phyloP scores from a whole-genome alignment of 495 filamentous ascomycete genomes.

The Rostrohypoxylon terebratum region DNA sequence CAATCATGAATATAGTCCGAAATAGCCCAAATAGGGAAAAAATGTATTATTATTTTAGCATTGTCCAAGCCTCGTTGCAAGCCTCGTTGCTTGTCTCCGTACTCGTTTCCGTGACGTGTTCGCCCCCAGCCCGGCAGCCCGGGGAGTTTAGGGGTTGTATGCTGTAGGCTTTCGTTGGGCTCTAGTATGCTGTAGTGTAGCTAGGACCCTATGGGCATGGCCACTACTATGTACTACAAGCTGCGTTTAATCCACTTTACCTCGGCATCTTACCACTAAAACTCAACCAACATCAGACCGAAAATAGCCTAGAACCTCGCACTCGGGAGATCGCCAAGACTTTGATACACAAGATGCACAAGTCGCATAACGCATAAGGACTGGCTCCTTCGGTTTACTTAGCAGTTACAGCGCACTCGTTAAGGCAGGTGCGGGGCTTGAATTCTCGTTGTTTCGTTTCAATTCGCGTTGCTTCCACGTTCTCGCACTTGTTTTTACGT shows the following conservation, averaged over 20 bases:
- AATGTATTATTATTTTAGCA: not conserved
- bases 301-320: conserved; percentile 11
- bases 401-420: not conserved
- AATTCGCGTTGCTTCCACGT: not conserved
- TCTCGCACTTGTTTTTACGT: not conserved
- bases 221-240: not conserved
- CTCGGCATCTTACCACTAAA: conserved; percentile 5
- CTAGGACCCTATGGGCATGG: not conserved
- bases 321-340: conserved; percentile 35
- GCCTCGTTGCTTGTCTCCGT: conserved; percentile 23
- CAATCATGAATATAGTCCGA: not conserved
- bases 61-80: conserved; percentile 20
- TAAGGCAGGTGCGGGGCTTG: conserved; percentile 4
- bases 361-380: conserved; percentile 3
- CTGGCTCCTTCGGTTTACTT: conserved; percentile 27
- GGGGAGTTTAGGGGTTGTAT: no score
- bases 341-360: not conserved
- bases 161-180: no score
- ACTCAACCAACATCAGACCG: conserved; percentile 1
- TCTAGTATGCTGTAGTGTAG: not conserved
- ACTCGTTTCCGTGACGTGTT: conserved; percentile 21
- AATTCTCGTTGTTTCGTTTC: not conserved
- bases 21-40: conserved; percentile 18
- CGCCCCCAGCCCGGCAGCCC: not conserved
- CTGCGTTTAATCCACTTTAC: not conserved